These are phyloP conservation scores for Pueraria montana DNA, from an alignment of 306 rosid species.

Conservation along the genomic window DNA sequence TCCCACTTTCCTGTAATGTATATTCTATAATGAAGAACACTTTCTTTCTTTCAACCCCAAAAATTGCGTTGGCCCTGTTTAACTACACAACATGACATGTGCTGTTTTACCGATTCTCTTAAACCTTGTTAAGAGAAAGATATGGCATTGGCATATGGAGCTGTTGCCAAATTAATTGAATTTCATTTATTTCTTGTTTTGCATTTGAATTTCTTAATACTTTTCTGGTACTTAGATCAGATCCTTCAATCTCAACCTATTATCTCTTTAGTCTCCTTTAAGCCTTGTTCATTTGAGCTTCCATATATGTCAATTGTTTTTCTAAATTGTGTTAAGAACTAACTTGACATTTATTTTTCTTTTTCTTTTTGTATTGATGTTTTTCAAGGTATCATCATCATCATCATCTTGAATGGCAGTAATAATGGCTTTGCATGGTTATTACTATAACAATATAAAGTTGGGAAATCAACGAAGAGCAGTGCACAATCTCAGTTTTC, in stretches of 20 bases:
- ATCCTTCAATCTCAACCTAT: background rate
- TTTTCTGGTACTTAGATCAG: background rate
- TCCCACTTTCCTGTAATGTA: background rate
- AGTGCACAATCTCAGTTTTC: slow-evolving; percentile 63
- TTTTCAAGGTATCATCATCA: slow-evolving; percentile 46
- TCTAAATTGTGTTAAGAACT: slow-evolving; percentile 3
- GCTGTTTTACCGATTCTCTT: background rate
- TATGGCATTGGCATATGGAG: slow-evolving; percentile 17
- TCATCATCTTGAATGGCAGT: slow-evolving; percentile 62
- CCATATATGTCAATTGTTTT: slow-evolving; percentile 1
- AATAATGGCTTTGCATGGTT: slow-evolving; percentile 74
- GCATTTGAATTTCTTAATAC: slow-evolving; percentile 5
- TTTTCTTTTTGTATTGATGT: slow-evolving; percentile 23
- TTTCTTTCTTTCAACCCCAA: slow-evolving; percentile 4
- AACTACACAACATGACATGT: background rate
- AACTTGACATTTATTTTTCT: background rate
- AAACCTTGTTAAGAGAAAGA: slow-evolving; percentile 10
- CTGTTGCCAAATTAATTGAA: background rate
- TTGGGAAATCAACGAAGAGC: slow-evolving; percentile 55
- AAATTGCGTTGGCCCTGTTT: background rate
- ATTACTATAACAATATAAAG: slow-evolving; percentile 61
- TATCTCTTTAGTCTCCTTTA: background rate
- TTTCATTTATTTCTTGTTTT: slow-evolving; percentile 21
- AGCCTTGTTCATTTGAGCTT: slow-evolving; percentile 20
- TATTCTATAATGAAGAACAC: background rate